Conservation (phyloP, 352 stramenopile species). For the Phytophthora kernoviae region DNA sequence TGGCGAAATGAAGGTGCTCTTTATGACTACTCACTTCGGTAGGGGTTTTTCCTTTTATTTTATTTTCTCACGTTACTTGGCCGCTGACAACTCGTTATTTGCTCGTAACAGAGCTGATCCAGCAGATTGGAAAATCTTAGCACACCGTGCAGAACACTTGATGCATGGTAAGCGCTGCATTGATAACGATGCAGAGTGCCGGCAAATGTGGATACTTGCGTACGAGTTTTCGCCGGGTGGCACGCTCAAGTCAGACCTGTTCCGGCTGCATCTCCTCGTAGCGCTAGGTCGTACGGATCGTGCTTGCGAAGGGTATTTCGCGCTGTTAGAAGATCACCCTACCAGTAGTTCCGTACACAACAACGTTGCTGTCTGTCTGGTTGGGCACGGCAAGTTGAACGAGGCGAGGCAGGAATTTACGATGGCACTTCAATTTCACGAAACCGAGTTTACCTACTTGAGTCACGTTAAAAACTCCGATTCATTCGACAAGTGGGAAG, state of each 20-base stretch:
- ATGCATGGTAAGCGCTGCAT: conserved; percentile 6
- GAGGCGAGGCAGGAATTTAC: conserved; percentile 13
- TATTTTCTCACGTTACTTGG: neutral
- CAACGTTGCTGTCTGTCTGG: conserved; percentile 26
- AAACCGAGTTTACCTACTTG: neutral
- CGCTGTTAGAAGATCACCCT: conserved; percentile 5
- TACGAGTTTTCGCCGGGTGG: conserved; percentile 16
- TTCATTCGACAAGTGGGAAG: conserved; percentile 6
- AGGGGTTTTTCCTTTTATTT: neutral
- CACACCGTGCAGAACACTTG: conserved; percentile 18
- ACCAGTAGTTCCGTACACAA: conserved; percentile 20
- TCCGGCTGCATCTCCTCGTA: conserved; percentile 22
- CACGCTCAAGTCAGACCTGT: conserved; percentile 28
- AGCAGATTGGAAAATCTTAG: conserved; percentile 49
- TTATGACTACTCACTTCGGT: conserved; percentile 31
- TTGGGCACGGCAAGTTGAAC: conserved; percentile 2
- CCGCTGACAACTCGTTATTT: neutral
- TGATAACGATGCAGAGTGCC: conserved; percentile 11
- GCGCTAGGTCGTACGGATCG: conserved; percentile 4
- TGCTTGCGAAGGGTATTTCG: conserved; percentile 23
- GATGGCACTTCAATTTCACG: conserved; percentile 1
- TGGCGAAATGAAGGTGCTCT: conserved; percentile 41
- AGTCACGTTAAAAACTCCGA: conserved; percentile 6
- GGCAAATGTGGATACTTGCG: conserved; percentile 16
- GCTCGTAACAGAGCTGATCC: conserved; percentile 30